Percentiles rank a stretch among this genome's conserved stretches.
Evolutionary conservation across 2,329 filamentous ascomycete genomes (phyloP).

Genomic region (Cladophialophora chaetospira): DNA sequence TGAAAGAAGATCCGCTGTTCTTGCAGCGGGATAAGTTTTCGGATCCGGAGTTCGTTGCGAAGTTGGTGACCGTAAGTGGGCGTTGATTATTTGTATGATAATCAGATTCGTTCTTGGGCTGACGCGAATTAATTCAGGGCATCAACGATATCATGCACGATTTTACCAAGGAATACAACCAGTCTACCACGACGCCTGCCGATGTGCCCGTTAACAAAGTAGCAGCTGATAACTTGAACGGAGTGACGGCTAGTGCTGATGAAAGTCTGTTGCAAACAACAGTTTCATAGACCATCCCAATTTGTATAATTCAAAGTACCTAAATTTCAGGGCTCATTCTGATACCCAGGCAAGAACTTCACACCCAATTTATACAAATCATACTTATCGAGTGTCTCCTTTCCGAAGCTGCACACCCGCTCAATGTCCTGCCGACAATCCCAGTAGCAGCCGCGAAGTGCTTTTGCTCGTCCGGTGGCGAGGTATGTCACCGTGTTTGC

Average conservation of each 20-base stretch:
- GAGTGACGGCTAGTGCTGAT: not conserved
- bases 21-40: slow-evolving; percentile 28
- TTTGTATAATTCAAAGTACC: not conserved
- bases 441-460: slow-evolving; percentile 17
- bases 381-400: slow-evolving; percentile 10
- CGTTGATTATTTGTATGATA: too few relatives aligned
- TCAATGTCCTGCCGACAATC: slow-evolving; percentile 24
- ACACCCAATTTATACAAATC: slow-evolving; percentile 13
- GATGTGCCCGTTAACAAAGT: not conserved
- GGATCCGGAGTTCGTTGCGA: slow-evolving; percentile 6
- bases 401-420: slow-evolving; percentile 9
- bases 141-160: not conserved
- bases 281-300: too few relatives aligned
- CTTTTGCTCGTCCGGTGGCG: slow-evolving; percentile 17
- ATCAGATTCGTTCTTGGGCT: not conserved
- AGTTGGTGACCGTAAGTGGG: slow-evolving; percentile 2
- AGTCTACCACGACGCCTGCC: not conserved
- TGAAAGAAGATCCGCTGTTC: slow-evolving; percentile 37
- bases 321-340: slow-evolving; percentile 20
- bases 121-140: not conserved
- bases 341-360: slow-evolving; percentile 21
- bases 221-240: not conserved
- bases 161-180: not conserved
- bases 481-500: slow-evolving; percentile 19
- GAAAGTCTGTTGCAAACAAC: too few relatives aligned